phyloP scores from a whole-genome alignment of 1,284 basidiomycete species.

The Amylostereum areolatum region DNA sequence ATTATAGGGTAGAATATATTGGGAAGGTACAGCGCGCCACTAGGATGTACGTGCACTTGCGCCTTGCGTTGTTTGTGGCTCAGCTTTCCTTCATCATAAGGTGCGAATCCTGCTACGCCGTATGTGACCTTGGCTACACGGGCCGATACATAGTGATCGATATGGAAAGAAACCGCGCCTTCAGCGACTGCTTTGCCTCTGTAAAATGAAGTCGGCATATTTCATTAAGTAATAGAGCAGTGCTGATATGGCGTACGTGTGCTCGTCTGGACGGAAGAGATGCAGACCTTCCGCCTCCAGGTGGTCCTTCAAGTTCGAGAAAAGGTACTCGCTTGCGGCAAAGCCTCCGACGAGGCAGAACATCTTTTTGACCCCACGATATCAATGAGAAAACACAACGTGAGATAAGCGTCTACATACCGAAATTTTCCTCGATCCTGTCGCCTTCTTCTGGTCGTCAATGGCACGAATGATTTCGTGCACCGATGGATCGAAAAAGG shows the following conservation, averaged over 20 bases:
- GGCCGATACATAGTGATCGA: conserved; percentile 42
- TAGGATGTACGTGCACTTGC: no score
- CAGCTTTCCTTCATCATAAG: no score
- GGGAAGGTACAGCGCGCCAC: no score
- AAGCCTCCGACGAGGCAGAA: conserved; percentile 40
- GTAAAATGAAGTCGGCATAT: background rate
- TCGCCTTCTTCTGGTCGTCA: conserved; percentile 25
- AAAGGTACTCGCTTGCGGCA: conserved; percentile 46
- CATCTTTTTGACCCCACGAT: conserved; percentile 19
- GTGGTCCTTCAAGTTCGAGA: conserved; percentile 26
- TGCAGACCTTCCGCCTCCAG: conserved; percentile 23
- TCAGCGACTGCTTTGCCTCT: conserved; percentile 55
- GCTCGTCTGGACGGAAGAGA: conserved; percentile 32
- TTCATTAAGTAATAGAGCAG: background rate
- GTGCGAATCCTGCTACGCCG: no score
- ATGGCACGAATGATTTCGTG: conserved; percentile 32
- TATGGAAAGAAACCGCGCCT: conserved; percentile 45
- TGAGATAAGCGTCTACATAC: no score
- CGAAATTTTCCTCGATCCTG: conserved; percentile 27
- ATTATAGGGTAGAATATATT: no score
- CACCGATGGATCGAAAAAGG: conserved; percentile 35
- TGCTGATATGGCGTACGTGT: conserved; percentile 25
- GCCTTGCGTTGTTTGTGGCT: no score
- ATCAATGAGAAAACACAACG: background rate
- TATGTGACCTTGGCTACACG: conserved; percentile 40